Conservation (phyloP, 2,329 filamentous ascomycete genomes). For the Botrytis squamosa region DNA sequence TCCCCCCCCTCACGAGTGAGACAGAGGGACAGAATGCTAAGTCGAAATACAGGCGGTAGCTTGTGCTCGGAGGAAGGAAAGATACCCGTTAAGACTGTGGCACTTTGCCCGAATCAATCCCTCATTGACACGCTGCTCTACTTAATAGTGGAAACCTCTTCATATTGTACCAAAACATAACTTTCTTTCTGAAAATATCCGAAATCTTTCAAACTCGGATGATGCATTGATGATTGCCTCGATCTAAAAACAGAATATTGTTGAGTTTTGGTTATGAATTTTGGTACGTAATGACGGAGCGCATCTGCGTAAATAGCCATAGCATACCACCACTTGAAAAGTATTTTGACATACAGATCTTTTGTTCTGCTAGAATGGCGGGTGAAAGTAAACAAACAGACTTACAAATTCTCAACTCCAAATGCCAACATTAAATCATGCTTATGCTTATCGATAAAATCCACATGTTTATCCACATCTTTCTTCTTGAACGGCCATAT, state of each 20-base stretch:
- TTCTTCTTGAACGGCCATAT: slow-evolving; percentile 32
- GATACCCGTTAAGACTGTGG: background rate
- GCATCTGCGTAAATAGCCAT: background rate
- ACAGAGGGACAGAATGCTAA: accelerated
- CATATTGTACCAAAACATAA: background rate
- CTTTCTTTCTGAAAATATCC: background rate
- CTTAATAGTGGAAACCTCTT: background rate
- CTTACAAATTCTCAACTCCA: slow-evolving; percentile 7
- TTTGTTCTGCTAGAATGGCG: background rate
- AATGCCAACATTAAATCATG: background rate
- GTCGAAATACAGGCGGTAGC: background rate
- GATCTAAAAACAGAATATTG: background rate
- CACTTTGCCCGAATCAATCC: background rate
- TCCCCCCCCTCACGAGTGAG: no score
- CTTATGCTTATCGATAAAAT: slow-evolving; percentile 21
- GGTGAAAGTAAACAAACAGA: background rate
- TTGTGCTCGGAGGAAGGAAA: accelerated
- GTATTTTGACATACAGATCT: background rate
- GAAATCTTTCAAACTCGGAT: background rate
- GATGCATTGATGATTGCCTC: background rate
- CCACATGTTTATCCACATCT: slow-evolving; percentile 7
- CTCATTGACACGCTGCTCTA: accelerated
- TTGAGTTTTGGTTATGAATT: background rate
- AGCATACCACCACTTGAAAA: background rate
- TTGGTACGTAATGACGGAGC: background rate